These are phyloP conservation scores for Bipolaris sorokiniana DNA, from an alignment of 2,329 filamentous ascomycete genomes.

Conservation along the genomic window DNA sequence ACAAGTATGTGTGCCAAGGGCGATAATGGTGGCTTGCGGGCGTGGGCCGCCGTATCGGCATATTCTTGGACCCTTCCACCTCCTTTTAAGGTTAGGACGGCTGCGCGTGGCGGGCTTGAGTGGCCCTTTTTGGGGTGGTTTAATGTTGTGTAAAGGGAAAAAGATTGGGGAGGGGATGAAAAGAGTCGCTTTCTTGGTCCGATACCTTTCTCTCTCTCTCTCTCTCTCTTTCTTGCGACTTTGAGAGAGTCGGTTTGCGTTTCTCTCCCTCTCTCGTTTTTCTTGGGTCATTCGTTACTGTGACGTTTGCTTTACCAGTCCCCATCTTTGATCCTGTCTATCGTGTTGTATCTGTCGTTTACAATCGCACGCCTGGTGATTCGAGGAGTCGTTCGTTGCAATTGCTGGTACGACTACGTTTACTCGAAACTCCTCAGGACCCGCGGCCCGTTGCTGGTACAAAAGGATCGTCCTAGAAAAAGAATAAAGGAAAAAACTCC, in stretches of 20 bases:
- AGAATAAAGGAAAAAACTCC: neutral
- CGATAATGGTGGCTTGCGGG: neutral
- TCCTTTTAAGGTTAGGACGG: slow-evolving; percentile 2
- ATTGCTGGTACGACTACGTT: neutral
- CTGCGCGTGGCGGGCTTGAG: neutral
- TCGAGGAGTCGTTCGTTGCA: neutral
- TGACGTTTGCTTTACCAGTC: neutral
- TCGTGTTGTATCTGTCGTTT: neutral
- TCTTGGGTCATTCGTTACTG: neutral
- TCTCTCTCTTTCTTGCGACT: too few relatives aligned
- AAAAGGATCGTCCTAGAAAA: neutral
- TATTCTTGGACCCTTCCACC: neutral
- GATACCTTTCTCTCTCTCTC: neutral
- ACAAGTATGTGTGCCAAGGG: neutral
- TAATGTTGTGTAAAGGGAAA: neutral
- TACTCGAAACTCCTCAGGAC: neutral
- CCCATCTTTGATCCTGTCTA: neutral
- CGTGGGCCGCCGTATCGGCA: neutral
- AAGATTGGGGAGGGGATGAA: neutral
- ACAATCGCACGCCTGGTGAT: neutral
- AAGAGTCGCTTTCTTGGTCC: neutral
- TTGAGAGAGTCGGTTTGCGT: neutral
- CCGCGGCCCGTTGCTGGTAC: neutral
- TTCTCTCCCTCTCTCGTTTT: neutral
- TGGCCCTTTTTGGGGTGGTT: neutral